Percentiles rank a stretch among this genome's conserved stretches.
These are phyloP conservation scores for Fomitopsis serialis DNA, from an alignment of 768 basidiomycete species.

Conservation along the genomic window DNA sequence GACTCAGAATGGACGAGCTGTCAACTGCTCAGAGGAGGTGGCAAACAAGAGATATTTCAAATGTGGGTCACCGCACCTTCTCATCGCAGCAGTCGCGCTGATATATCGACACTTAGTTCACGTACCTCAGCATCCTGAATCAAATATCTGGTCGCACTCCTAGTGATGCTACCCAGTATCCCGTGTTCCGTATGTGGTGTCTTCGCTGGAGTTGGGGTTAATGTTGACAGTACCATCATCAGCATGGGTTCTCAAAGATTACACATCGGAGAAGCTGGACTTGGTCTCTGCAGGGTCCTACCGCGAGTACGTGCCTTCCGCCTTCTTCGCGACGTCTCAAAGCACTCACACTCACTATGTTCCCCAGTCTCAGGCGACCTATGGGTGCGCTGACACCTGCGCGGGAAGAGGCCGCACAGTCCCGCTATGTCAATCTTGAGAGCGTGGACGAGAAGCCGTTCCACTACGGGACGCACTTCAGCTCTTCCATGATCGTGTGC, in stretches of 20 bases:
- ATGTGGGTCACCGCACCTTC: slow-evolving; percentile 55
- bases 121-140: slow-evolving; percentile 84
- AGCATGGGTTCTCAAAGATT: slow-evolving; percentile 92
- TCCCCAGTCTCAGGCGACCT: slow-evolving; percentile 65
- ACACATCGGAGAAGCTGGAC: slow-evolving; percentile 65
- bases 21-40: slow-evolving; percentile 73
- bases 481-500: slow-evolving; percentile 95
- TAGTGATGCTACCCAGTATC: slow-evolving; percentile 93
- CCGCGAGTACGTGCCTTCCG: slow-evolving; percentile 56
- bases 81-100: background rate
- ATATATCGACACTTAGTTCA: slow-evolving; percentile 48
- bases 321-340: background rate
- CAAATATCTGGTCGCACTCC: slow-evolving; percentile 91
- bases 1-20: slow-evolving; percentile 55
- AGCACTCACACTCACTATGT: background rate
- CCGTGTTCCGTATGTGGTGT: slow-evolving; percentile 69
- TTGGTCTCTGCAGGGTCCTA: slow-evolving; percentile 55
- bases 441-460: slow-evolving; percentile 86
- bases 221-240: slow-evolving; percentile 1
- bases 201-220: background rate
- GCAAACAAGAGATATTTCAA: slow-evolving; percentile 89
- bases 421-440: slow-evolving; percentile 67
- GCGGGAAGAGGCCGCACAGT: slow-evolving; percentile 69
- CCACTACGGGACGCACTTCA: slow-evolving; percentile 93
- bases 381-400: slow-evolving; percentile 86